These are phyloP conservation scores for Cladorrhinum samala DNA, from an alignment of 495 filamentous ascomycete species.

Conservation along the genomic window DNA sequence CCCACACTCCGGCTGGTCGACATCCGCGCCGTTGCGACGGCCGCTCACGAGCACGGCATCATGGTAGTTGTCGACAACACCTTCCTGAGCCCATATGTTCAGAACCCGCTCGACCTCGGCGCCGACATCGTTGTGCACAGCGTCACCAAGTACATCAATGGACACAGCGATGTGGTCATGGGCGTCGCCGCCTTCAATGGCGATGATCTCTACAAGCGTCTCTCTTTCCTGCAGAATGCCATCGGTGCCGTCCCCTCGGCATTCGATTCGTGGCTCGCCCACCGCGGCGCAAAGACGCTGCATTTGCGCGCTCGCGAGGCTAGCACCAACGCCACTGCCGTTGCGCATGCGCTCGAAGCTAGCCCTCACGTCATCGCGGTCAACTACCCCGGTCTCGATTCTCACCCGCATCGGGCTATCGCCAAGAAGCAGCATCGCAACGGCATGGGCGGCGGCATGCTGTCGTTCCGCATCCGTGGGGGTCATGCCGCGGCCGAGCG, in stretches of 20 bases:
- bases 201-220: constrained; percentile 63
- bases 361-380: constrained; percentile 79
- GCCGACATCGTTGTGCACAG: constrained; percentile 98
- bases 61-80: constrained; percentile 98
- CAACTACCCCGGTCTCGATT: constrained; percentile 89
- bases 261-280: constrained; percentile 99
- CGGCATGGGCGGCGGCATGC: constrained; percentile 95
- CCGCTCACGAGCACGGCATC: constrained; percentile 83
- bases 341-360: constrained; percentile 69
- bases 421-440: constrained; percentile 86
- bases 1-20: constrained; percentile 89
- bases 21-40: constrained; percentile 72
- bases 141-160: constrained; percentile 99
- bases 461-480: constrained; percentile 89
- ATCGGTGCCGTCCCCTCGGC: constrained; percentile 90
- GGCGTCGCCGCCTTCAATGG: constrained; percentile 94
- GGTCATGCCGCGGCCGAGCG: constrained; percentile 80
- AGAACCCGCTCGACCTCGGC: constrained; percentile 91
- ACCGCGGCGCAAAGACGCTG: constrained; percentile 93
- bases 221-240: constrained; percentile 93
- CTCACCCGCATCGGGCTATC: constrained; percentile 79
- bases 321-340: constrained; percentile 67
- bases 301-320: constrained; percentile 87
- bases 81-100: constrained; percentile 90
- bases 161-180: constrained; percentile 97